Conservation (phyloP, 2,329 filamentous ascomycete genomes). For the Verticillium klebahnii region DNA sequence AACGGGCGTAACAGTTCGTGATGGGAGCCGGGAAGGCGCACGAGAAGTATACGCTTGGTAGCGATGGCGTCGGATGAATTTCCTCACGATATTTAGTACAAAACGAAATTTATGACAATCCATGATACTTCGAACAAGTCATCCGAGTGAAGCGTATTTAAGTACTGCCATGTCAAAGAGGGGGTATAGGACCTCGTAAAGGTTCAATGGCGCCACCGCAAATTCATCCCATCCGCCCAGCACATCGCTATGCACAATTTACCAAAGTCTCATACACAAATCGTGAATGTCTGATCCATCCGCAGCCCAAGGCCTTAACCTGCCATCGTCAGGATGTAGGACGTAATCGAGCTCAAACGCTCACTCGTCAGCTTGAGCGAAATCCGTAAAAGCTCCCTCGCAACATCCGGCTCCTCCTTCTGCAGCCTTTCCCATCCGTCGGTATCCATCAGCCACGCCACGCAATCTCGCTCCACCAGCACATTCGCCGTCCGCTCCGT, state of each 20-base stretch:
- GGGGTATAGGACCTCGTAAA: neutral
- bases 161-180: neutral
- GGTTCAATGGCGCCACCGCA: neutral
- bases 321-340: slow-evolving; percentile 46
- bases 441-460: slow-evolving; percentile 75
- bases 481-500: slow-evolving; percentile 85
- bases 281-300: neutral
- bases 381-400: slow-evolving; percentile 77
- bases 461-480: slow-evolving; percentile 72
- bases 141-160: too few species aligned
- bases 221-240: neutral
- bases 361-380: slow-evolving; percentile 93
- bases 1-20: too few species aligned
- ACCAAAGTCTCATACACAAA: neutral
- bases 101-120: neutral
- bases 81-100: neutral
- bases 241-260: neutral
- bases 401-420: slow-evolving; percentile 68
- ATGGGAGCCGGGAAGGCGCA: neutral
- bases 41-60: neutral
- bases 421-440: slow-evolving; percentile 71
- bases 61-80: neutral
- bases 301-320: slow-evolving; percentile 22
- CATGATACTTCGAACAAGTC: too few species aligned
- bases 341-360: slow-evolving; percentile 71